Conservation (phyloP, 140 eudicot species). For the Anethum foeniculum region DNA sequence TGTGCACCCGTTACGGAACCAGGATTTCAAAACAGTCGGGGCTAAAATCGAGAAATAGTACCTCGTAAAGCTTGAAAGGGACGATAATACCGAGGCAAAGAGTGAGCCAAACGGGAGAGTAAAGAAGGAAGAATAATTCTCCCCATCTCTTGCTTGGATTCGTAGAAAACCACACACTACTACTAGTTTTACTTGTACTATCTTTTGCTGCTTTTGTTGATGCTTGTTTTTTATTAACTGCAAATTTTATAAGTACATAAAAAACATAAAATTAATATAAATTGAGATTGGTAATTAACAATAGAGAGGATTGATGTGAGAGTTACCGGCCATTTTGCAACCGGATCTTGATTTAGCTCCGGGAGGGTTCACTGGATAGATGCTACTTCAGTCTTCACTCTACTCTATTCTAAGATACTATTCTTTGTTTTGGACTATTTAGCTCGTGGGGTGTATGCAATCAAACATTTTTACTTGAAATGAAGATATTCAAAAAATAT, state of each 20-base stretch:
- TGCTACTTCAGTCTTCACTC: background rate
- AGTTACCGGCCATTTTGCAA: constrained; percentile 37
- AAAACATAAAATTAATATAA: too few species aligned
- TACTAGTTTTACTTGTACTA: background rate
- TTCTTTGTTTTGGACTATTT: too few species aligned
- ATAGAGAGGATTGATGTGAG: too few species aligned
- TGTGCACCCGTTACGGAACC: background rate
- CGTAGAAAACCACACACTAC: constrained; percentile 62
- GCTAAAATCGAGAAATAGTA: background rate
- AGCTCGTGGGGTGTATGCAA: too few species aligned
- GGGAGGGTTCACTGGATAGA: background rate
- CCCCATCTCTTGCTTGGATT: constrained; percentile 96
- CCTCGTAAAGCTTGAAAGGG: constrained; percentile 89
- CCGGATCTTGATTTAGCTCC: constrained; percentile 20
- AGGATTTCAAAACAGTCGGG: background rate
- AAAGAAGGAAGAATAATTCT: constrained; percentile 69
- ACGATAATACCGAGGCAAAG: constrained; percentile 88
- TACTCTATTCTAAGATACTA: background rate
- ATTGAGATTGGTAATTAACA: too few species aligned
- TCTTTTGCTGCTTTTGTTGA: background rate
- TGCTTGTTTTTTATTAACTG: constrained; percentile 15
- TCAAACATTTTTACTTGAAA: too few species aligned
- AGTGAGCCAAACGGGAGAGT: constrained; percentile 93
- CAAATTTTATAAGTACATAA: background rate
- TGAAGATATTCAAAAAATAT: too few species aligned